phyloP scores from a whole-genome alignment of 2,329 filamentous ascomycete species.

The Clarireedia monteithiana region DNA sequence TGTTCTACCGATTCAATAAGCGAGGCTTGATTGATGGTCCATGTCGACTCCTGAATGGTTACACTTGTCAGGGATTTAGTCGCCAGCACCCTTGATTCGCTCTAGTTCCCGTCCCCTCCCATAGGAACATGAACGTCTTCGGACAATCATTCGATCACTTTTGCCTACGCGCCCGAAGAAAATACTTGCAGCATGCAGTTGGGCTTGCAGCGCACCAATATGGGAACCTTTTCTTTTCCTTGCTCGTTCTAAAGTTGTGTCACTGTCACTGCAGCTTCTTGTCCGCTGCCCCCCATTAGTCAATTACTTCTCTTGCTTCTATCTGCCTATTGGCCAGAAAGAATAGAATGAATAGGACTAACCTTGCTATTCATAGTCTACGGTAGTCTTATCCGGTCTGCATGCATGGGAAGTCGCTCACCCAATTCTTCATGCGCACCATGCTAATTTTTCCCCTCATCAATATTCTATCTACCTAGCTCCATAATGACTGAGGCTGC shows the following conservation, averaged over 20 bases:
- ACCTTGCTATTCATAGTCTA: not conserved
- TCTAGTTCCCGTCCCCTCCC: constrained; percentile 10
- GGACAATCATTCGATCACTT: not conserved
- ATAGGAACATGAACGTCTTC: not conserved
- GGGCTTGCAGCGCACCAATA: too few relatives aligned
- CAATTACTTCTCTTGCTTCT: constrained; percentile 7
- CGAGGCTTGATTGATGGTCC: not conserved
- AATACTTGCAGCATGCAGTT: constrained; percentile 7
- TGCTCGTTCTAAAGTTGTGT: too few relatives aligned
- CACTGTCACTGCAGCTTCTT: not conserved
- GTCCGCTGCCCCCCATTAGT: not conserved
- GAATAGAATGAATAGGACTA: not conserved
- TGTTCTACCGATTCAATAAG: constrained; percentile 3
- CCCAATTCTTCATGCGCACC: not conserved
- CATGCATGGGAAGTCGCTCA: not conserved
- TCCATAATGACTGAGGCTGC: not conserved
- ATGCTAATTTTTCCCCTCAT: constrained; percentile 2
- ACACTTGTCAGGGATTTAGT: constrained; percentile 13
- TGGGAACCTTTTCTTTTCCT: too few relatives aligned
- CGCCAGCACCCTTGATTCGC: constrained; percentile 10
- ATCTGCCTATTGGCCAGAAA: not conserved
- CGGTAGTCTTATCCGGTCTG: constrained; percentile 7
- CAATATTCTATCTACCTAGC: not conserved
- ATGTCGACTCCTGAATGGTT: constrained; percentile 3
- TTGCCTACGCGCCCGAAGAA: constrained; percentile 15